Percentiles rank a stretch among this genome's conserved stretches.
These are phyloP conservation scores for Geranomyces michiganensis DNA, from an alignment of 192 early-diverging fungal genomes.

Conservation along the genomic window DNA sequence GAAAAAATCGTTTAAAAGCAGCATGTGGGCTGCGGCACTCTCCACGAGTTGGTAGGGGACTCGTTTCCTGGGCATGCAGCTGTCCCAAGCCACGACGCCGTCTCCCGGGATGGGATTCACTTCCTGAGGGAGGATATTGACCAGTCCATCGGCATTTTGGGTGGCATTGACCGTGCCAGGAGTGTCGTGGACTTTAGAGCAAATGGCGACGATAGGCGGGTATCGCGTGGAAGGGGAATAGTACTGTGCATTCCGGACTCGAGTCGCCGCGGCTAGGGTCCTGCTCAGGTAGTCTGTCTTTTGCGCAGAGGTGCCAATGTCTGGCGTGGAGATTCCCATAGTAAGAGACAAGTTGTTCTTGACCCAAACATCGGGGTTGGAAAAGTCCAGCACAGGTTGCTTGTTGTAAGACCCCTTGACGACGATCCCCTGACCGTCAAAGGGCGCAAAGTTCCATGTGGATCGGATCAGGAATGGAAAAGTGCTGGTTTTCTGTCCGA, in stretches of 20 bases:
- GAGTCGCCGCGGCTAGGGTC: neutral
- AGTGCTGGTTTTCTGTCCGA: neutral
- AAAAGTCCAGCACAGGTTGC: neutral
- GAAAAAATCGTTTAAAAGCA: conserved; percentile 3
- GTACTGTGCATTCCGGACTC: neutral
- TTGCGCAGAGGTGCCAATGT: neutral
- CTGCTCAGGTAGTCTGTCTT: no score
- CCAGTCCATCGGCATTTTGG: neutral
- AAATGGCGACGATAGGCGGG: conserved; percentile 12
- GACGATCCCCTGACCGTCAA: conserved; percentile 1
- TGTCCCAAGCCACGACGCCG: conserved; percentile 1
- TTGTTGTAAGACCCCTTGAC: neutral
- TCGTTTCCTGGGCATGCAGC: neutral
- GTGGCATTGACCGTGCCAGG: conserved; percentile 10
- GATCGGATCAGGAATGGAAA: conserved; percentile 2
- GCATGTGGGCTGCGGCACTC: neutral
- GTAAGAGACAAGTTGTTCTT: neutral
- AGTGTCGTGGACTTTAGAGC: neutral
- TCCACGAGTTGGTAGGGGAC: neutral
- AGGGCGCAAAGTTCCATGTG: conserved; percentile 5
- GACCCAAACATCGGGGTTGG: neutral
- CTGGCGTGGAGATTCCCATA: neutral
- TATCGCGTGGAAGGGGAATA: neutral
- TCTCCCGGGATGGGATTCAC: neutral
- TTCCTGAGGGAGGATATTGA: neutral